Conservation (phyloP, 2,329 filamentous ascomycete species). For the Phialocephala sp. region DNA sequence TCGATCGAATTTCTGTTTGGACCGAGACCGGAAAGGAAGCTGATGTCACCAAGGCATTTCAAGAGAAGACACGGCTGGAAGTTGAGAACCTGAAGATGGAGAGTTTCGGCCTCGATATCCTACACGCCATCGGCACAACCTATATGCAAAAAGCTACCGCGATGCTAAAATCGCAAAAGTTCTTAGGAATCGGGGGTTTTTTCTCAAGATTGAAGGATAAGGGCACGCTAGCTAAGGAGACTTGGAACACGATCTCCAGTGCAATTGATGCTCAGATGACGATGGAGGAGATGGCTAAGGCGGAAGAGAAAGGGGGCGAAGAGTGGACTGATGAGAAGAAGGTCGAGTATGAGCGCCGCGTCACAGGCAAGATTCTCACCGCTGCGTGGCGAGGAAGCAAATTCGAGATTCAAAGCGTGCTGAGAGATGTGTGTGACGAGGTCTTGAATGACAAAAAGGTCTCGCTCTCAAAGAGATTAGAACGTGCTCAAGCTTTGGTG, state of each 20-base stretch:
- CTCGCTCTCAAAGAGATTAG: slow-evolving; percentile 80
- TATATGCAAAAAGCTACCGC: slow-evolving; percentile 88
- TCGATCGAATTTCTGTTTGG: slow-evolving; percentile 92
- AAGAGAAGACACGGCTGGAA: slow-evolving; percentile 92
- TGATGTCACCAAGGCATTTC: slow-evolving; percentile 88
- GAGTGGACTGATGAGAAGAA: slow-evolving; percentile 99
- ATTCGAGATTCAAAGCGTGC: slow-evolving; percentile 96
- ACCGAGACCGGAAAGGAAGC: slow-evolving; percentile 91
- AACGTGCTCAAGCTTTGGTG: slow-evolving; percentile 88
- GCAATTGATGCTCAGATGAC: slow-evolving; percentile 97
- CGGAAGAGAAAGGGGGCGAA: slow-evolving; percentile 92
- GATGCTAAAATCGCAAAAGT: slow-evolving; percentile 93
- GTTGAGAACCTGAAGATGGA: slow-evolving; percentile 99
- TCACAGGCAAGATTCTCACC: slow-evolving; percentile 97
- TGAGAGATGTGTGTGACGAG: slow-evolving; percentile 91
- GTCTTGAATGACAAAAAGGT: slow-evolving; percentile 83
- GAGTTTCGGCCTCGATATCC: slow-evolving; percentile 93
- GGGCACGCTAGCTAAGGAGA: slow-evolving; percentile 95
- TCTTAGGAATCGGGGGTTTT: slow-evolving; percentile 94
- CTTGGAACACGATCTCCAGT: slow-evolving; percentile 95
- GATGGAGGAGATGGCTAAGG: slow-evolving; percentile 98
- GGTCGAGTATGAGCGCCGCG: slow-evolving; percentile 91
- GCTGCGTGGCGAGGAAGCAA: slow-evolving; percentile 96
- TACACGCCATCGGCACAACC: slow-evolving; percentile 91
- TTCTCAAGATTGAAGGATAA: slow-evolving; percentile 95